phyloP scores from a whole-genome alignment of 1,284 basidiomycete genomes.

The Cutaneotrichosporon sp. region DNA sequence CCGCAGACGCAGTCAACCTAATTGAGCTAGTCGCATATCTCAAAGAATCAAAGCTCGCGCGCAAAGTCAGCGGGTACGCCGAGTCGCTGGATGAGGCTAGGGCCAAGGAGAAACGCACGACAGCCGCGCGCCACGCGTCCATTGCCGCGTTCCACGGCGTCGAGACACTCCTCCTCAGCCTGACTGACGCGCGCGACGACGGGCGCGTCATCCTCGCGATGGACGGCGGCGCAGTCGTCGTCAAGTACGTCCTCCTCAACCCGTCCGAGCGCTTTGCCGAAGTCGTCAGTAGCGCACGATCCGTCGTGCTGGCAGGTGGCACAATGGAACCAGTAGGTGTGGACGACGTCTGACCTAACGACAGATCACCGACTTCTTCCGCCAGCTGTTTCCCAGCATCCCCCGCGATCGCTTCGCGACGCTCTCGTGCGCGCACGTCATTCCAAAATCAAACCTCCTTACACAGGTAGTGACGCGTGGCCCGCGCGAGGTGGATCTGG shows the following conservation, averaged over 20 bases:
- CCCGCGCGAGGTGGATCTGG: slow-evolving; percentile 67
- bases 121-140: slow-evolving; percentile 36
- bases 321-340: slow-evolving; percentile 86
- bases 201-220: slow-evolving; percentile 50
- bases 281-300: slow-evolving; percentile 70
- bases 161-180: slow-evolving; percentile 75
- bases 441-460: slow-evolving; percentile 72
- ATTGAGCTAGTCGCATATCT: slow-evolving; percentile 79
- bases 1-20: slow-evolving; percentile 64
- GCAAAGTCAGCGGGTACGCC: slow-evolving; percentile 69
- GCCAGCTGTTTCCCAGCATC: slow-evolving; percentile 73
- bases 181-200: slow-evolving; percentile 76
- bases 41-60: slow-evolving; percentile 71
- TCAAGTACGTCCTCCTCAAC: slow-evolving; percentile 93
- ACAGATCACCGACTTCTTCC: slow-evolving; percentile 80
- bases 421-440: slow-evolving; percentile 90
- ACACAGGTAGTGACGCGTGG: slow-evolving; percentile 72
- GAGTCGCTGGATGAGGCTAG: slow-evolving; percentile 54
- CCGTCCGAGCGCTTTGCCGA: slow-evolving; percentile 80
- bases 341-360: background rate
- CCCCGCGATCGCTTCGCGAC: slow-evolving; percentile 60
- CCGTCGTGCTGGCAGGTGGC: slow-evolving; percentile 85
- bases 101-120: slow-evolving; percentile 6
- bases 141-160: slow-evolving; percentile 79
- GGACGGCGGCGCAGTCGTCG: slow-evolving; percentile 45